Conservation (phyloP, 768 basidiomycete genomes). For the Rhizopogon vesiculosus region DNA sequence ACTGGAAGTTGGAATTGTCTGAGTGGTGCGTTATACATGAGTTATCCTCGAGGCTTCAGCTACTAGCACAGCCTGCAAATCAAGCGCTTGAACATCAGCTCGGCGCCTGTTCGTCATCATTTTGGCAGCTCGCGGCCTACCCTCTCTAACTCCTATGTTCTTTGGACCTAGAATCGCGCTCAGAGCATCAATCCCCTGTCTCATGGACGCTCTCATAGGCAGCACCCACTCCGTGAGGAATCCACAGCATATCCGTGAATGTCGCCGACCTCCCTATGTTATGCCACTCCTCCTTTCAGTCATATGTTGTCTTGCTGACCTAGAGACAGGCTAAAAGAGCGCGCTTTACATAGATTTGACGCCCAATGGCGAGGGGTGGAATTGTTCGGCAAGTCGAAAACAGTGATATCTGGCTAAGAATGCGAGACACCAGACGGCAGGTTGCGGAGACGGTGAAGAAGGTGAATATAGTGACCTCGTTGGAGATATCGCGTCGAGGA, state of each 20-base stretch:
- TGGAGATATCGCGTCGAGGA: conserved; percentile 30
- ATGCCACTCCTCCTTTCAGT: conserved; percentile 89
- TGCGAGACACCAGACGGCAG: conserved; percentile 5
- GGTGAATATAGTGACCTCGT: conserved; percentile 40
- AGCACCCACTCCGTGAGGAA: too few relatives aligned
- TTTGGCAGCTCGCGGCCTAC: too few relatives aligned
- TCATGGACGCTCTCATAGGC: conserved; percentile 1
- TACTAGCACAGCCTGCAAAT: too few relatives aligned
- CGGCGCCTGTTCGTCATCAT: too few relatives aligned
- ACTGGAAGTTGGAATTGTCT: too few relatives aligned
- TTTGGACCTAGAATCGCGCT: too few relatives aligned
- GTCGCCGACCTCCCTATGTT: conserved; percentile 82
- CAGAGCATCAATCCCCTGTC: too few relatives aligned
- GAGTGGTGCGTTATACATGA: too few relatives aligned
- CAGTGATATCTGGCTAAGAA: conserved; percentile 53
- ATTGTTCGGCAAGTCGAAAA: conserved; percentile 73
- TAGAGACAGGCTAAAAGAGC: conserved; percentile 38
- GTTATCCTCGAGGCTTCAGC: too few relatives aligned
- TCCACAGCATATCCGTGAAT: conserved; percentile 69
- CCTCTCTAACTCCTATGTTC: too few relatives aligned
- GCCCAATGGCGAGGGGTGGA: conserved; percentile 84
- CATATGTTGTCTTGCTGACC: conserved; percentile 76
- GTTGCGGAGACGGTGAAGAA: conserved; percentile 37
- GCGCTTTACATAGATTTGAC: conserved; percentile 77
- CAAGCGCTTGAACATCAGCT: too few relatives aligned